Evolutionary conservation across 257 asterid genomes (phyloP).

Genomic region (Nicotiana knightiana): DNA sequence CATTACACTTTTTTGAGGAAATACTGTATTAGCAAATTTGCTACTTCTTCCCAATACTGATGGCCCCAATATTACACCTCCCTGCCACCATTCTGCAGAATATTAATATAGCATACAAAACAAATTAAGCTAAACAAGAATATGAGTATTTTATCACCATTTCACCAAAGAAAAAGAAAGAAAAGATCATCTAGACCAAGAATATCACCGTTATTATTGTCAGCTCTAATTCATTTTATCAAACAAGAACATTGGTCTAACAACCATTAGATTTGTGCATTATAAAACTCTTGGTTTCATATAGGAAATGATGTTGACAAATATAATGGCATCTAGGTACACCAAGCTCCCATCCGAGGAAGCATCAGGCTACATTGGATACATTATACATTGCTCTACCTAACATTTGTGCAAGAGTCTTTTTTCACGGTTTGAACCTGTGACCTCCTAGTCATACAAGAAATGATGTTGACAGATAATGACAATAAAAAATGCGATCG

Average conservation of each 20-base stretch:
- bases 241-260: neutral
- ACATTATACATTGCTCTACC: too few relatives aligned
- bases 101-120: neutral
- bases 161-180: neutral
- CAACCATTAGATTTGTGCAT: neutral
- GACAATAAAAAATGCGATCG: neutral
- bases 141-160: neutral
- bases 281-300: neutral
- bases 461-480: neutral
- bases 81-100: slow-evolving; percentile 33
- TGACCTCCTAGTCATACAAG: neutral
- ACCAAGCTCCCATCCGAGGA: neutral
- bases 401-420: neutral
- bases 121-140: neutral
- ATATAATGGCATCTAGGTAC: neutral
- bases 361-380: too few relatives aligned
- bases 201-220: neutral
- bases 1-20: slow-evolving; percentile 91
- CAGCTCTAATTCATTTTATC: neutral
- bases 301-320: neutral
- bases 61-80: slow-evolving; percentile 88
- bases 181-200: neutral
- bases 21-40: slow-evolving; percentile 43
- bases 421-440: neutral
- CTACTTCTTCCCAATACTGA: slow-evolving; percentile 62